These are phyloP conservation scores for Arthrobotrys conoides DNA, from an alignment of 2,329 filamentous ascomycete genomes.

Conservation along the genomic window DNA sequence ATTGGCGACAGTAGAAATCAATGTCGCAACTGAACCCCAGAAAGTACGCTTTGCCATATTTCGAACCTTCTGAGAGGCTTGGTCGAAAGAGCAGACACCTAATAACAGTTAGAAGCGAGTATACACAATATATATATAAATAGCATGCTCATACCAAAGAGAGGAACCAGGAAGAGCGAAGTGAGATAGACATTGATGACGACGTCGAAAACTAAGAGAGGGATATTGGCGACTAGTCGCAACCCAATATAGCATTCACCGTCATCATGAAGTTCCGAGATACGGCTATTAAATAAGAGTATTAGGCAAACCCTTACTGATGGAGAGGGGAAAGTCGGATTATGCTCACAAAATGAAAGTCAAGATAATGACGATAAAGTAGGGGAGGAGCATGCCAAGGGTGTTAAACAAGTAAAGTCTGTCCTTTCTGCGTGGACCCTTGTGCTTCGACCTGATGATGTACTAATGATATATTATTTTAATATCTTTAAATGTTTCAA, in stretches of 20 bases:
- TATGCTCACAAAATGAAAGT: slow-evolving; percentile 74
- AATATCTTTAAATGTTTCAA: background rate
- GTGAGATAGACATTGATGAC: slow-evolving; percentile 76
- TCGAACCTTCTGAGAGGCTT: slow-evolving; percentile 66
- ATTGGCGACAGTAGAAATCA: slow-evolving; percentile 75
- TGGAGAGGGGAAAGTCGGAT: background rate
- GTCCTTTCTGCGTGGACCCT: slow-evolving; percentile 70
- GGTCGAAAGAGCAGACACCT: slow-evolving; percentile 63
- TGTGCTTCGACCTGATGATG: slow-evolving; percentile 73
- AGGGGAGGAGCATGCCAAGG: slow-evolving; percentile 70
- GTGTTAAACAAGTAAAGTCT: slow-evolving; percentile 75
- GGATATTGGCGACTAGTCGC: slow-evolving; percentile 73
- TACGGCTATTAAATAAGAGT: slow-evolving; percentile 68
- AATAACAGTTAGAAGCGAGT: slow-evolving; percentile 19
- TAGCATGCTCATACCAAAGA: slow-evolving; percentile 69
- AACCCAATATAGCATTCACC: slow-evolving; percentile 76
- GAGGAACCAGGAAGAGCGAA: slow-evolving; percentile 74
- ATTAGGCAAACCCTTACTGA: background rate
- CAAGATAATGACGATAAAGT: slow-evolving; percentile 70
- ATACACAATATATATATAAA: slow-evolving; percentile 9
- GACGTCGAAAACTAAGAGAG: slow-evolving; percentile 75
- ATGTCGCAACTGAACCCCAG: slow-evolving; percentile 73
- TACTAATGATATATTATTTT: slow-evolving; percentile 65
- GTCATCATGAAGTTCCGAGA: slow-evolving; percentile 71
- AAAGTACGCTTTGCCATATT: slow-evolving; percentile 74